Conservation (phyloP, 2,329 filamentous ascomycete genomes). For the Exophiala xenobiotica region DNA sequence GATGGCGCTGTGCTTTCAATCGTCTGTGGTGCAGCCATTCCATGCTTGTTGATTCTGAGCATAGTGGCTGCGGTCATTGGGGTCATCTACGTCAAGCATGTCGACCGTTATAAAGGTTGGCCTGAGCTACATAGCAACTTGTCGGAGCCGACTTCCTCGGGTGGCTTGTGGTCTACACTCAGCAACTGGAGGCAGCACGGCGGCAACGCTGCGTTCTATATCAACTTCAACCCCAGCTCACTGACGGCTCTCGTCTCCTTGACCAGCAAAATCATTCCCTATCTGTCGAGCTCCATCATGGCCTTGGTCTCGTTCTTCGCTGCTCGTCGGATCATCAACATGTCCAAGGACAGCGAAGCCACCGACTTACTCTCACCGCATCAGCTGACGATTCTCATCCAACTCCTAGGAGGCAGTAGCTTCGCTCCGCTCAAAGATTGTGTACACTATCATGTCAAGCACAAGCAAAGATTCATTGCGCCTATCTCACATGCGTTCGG, state of each 20-base stretch:
- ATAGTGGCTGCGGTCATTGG: background rate
- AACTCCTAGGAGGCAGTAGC: conserved; percentile 7
- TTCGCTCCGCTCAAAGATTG: conserved; percentile 5
- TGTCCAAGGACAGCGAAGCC: conserved; percentile 8
- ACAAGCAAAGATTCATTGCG: conserved; percentile 2
- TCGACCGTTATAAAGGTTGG: background rate
- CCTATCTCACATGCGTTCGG: conserved; percentile 12
- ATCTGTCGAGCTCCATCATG: conserved; percentile 18
- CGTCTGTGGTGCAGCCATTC: background rate
- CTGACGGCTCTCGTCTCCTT: conserved; percentile 20
- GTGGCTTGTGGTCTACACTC: background rate
- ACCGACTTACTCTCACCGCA: conserved; percentile 9
- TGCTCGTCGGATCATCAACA: conserved; percentile 14
- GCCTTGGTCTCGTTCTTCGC: conserved; percentile 18
- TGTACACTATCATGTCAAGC: conserved; percentile 2
- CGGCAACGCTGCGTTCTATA: conserved; percentile 15
- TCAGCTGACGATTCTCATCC: conserved; percentile 9
- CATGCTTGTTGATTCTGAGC: background rate
- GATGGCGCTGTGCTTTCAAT: background rate
- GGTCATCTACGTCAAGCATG: conserved; percentile 4
- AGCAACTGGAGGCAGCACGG: conserved; percentile 4
- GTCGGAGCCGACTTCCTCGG: no score
- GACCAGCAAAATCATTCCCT: conserved; percentile 19
- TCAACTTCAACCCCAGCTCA: conserved; percentile 20
- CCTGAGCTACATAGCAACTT: background rate